Conservation (phyloP, 2,329 filamentous ascomycete genomes). For the Alternaria sp. region DNA sequence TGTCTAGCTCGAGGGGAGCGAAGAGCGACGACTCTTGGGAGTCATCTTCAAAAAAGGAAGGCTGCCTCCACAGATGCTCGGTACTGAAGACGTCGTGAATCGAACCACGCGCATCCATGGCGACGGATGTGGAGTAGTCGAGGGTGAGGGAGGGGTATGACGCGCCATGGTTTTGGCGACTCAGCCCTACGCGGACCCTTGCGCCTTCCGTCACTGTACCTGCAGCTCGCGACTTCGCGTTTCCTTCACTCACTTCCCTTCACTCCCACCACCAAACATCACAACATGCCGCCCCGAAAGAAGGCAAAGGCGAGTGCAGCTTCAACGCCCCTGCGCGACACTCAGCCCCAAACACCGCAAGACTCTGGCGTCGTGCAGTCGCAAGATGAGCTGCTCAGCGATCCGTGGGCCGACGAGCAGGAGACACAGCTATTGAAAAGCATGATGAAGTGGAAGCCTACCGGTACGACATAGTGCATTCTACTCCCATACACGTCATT, state of each 20-base stretch:
- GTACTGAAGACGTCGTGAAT: slow-evolving; percentile 66
- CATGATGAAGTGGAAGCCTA: slow-evolving; percentile 95
- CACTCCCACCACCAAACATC: neutral
- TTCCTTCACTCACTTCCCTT: neutral
- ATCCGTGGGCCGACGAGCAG: slow-evolving; percentile 95
- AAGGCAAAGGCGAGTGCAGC: slow-evolving; percentile 65
- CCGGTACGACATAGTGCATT: slow-evolving; percentile 57
- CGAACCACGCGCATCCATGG: slow-evolving; percentile 50
- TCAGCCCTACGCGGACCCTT: slow-evolving; percentile 38
- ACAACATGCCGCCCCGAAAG: slow-evolving; percentile 72
- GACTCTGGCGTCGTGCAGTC: slow-evolving; percentile 51
- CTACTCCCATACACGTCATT: neutral
- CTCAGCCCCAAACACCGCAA: slow-evolving; percentile 50
- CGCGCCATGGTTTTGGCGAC: slow-evolving; percentile 30
- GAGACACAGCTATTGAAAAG: slow-evolving; percentile 91
- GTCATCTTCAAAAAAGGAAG: slow-evolving; percentile 51
- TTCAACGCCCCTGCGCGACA: slow-evolving; percentile 59
- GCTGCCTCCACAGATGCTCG: slow-evolving; percentile 65
- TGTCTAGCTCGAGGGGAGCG: slow-evolving; percentile 43
- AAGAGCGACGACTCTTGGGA: slow-evolving; percentile 40
- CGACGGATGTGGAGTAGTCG: slow-evolving; percentile 2
- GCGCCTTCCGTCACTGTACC: slow-evolving; percentile 13
- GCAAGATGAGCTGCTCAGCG: slow-evolving; percentile 66
- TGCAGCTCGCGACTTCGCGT: slow-evolving; percentile 14
- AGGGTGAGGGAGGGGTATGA: slow-evolving; percentile 39